Evolutionary conservation across 2,329 filamentous ascomycete genomes (phyloP).

Genomic region (Chaetomiaceae sp.): DNA sequence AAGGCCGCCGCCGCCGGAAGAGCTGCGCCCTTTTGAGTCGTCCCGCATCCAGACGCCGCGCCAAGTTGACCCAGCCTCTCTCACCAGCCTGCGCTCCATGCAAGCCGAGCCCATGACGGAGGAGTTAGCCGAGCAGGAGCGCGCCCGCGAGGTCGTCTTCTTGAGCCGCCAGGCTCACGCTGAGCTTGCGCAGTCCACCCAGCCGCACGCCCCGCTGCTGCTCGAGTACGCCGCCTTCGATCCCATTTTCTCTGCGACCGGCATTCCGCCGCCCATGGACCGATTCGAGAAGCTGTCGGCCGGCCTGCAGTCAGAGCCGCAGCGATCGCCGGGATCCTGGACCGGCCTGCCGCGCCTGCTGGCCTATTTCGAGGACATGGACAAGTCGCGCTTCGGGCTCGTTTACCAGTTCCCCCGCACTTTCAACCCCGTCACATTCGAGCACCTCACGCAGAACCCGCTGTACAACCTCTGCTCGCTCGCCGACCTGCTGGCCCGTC

Average conservation of each 20-base stretch:
- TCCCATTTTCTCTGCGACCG: slow-evolving; percentile 54
- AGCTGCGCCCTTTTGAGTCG: slow-evolving; percentile 49
- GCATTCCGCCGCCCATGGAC: slow-evolving; percentile 59
- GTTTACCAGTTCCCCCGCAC: slow-evolving; percentile 66
- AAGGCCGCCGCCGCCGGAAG: slow-evolving; percentile 36
- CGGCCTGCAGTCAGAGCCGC: slow-evolving; percentile 49
- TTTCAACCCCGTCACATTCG: slow-evolving; percentile 54
- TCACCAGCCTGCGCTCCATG: slow-evolving; percentile 43
- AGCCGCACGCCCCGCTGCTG: slow-evolving; percentile 51
- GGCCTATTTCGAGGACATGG: slow-evolving; percentile 69
- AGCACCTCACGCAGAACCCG: slow-evolving; percentile 44
- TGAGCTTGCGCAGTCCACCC: slow-evolving; percentile 37
- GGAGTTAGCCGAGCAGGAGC: slow-evolving; percentile 26
- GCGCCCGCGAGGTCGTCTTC: slow-evolving; percentile 42
- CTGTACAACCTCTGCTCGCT: slow-evolving; percentile 49
- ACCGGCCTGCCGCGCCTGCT: slow-evolving; percentile 56
- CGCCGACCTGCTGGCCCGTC: slow-evolving; percentile 45
- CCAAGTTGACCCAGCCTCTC: slow-evolving; percentile 49
- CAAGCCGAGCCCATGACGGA: slow-evolving; percentile 35
- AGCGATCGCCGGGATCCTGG: slow-evolving; percentile 49
- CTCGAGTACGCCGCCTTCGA: slow-evolving; percentile 66
- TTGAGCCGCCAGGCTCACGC: slow-evolving; percentile 48
- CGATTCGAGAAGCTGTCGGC: slow-evolving; percentile 58
- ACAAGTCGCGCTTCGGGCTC: slow-evolving; percentile 63
- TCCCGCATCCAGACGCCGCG: slow-evolving; percentile 56